A percentile compares a stretch with the other conserved stretches of the same genome.
These are phyloP conservation scores for Histomonas meleagridis DNA, from an alignment of 208 protist genomes.

Conservation along the genomic window DNA sequence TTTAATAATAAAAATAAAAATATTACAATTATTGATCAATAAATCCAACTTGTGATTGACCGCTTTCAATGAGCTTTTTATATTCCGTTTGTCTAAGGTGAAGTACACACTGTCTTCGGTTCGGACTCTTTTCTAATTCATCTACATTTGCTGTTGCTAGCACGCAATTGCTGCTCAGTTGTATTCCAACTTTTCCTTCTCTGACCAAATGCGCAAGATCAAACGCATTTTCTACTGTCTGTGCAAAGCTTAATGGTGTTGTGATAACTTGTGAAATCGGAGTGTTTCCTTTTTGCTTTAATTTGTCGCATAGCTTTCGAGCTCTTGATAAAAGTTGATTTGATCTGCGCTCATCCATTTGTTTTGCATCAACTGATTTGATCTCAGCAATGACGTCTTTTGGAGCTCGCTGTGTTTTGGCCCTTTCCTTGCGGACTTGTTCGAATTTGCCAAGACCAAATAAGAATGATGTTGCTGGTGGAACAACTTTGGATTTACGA, in stretches of 20 bases:
- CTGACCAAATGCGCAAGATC: background rate
- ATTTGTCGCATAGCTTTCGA: background rate
- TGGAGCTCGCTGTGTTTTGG: background rate
- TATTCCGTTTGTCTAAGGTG: background rate
- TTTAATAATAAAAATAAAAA: no score
- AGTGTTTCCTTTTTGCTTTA: background rate
- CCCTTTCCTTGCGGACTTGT: background rate
- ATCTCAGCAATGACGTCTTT: background rate
- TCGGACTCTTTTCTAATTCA: background rate
- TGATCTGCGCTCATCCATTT: background rate
- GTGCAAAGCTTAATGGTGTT: background rate
- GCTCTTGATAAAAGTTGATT: background rate
- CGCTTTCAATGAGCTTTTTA: background rate
- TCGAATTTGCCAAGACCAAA: conserved; percentile 26
- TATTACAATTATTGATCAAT: no score
- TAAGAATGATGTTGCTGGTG: background rate
- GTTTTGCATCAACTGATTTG: background rate
- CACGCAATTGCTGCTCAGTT: background rate
- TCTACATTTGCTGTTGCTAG: background rate
- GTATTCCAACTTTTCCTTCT: background rate
- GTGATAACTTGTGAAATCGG: background rate
- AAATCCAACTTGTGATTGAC: no score
- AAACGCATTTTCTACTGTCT: conserved; percentile 9
- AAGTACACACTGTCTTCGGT: background rate
- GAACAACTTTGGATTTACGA: background rate